Evolutionary conservation across 2,329 filamentous ascomycete species (phyloP).

Genomic region (Alternaria conjuncta): DNA sequence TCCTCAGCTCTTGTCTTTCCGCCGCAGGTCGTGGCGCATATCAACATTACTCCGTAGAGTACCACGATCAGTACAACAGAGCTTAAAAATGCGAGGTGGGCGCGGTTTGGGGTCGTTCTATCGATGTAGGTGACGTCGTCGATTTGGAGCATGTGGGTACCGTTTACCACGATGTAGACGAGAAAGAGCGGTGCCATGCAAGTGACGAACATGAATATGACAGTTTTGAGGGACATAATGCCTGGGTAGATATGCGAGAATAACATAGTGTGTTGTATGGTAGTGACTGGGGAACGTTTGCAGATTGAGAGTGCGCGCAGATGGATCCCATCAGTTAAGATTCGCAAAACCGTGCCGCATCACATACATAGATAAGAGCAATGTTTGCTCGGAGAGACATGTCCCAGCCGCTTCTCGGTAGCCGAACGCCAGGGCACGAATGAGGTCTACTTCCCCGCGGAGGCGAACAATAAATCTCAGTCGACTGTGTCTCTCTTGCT

Average conservation of each 20-base stretch:
- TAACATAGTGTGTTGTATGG: background rate
- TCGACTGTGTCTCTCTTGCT: too few relatives aligned
- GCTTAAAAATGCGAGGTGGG: too few relatives aligned
- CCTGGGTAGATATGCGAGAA: background rate
- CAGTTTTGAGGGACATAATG: background rate
- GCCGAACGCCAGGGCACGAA: too few relatives aligned
- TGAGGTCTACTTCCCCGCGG: too few relatives aligned
- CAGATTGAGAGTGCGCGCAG: background rate
- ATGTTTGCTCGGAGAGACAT: background rate
- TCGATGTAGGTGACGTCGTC: background rate
- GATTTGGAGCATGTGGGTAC: background rate
- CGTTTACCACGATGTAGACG: background rate
- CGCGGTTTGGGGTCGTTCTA: too few relatives aligned
- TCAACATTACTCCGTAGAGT: too few relatives aligned
- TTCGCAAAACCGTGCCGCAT: background rate
- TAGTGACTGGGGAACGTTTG: rapidly evolving
- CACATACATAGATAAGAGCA: background rate
- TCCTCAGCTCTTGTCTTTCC: background rate
- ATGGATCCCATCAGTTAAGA: background rate
- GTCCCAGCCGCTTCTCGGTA: background rate
- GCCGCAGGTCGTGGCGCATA: too few relatives aligned
- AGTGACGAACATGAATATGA: background rate
- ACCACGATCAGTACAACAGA: too few relatives aligned
- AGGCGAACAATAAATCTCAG: too few relatives aligned
- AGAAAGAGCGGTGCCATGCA: background rate